Base-by-base conservation (phyloP, 1,284 basidiomycete species). In the Puccinia triticina region DNA sequence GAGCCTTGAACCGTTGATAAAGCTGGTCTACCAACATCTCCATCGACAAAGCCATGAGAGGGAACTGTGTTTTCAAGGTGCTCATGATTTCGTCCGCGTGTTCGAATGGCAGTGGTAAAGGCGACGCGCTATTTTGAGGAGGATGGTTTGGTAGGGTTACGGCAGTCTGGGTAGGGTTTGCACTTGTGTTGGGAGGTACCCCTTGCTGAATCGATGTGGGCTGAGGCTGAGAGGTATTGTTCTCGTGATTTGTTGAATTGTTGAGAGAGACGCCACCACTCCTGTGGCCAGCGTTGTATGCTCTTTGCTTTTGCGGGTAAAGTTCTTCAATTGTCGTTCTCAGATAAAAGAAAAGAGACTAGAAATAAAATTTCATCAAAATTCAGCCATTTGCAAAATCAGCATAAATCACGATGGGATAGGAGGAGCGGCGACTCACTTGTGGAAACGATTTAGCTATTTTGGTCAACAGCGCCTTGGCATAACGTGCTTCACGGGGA, bases 1-100 rank as follows among this genome's bases (percentile, higher is more conserved):
- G 90, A 0, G 94, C 91, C 88, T 98, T 98, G 89, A 98, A 98
- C 67, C 96, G 91, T 84, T 92, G 91, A 61, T 92, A 90, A 84
- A 99, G 93, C 88, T 99, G 96, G 85, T 99, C 97, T 29, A 97
- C 94, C 90, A 99, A 94, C 71, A 95, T 97, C 88, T 99, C 97
- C 90, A 99, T 91, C 79, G 94, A 97, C 46, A 98, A 89, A 37
- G 96, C 94, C 32, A 99, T 90, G 23, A 99, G 90, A 0, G 97
- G 97, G 89, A 97, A 98, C 0, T 94, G 93, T 0, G 96, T 98
- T 89, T 99, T 99, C 85, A 99, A 90, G 80, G 95, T 92, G 86
- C 96, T 93, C 72, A 96, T 91, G 83, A 99, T 92, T 86, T 99
- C 98, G 72, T 99, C 97, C 21, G 98, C 92, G 85, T 94, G 91